Conservation (phyloP, 345 rosid species). For the Eucalyptus sideroxylon region DNA sequence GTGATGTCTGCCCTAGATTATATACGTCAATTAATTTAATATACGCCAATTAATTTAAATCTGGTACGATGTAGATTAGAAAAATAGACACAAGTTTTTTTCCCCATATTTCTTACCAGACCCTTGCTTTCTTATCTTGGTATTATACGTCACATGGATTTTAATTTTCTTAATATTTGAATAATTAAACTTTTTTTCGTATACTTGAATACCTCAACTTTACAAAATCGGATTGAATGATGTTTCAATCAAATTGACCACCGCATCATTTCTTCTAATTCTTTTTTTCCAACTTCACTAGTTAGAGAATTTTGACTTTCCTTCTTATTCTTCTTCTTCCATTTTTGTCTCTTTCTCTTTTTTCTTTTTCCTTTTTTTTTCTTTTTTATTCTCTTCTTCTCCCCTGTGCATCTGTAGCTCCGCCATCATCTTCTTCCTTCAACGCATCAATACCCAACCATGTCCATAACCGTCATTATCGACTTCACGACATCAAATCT, state of each 20-base stretch:
- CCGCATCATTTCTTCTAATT: not conserved
- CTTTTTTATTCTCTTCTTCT: not conserved
- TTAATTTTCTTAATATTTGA: not conserved
- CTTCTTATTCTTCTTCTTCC: not conserved
- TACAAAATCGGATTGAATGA: not conserved
- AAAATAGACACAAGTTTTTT: not conserved
- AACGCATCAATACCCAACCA: not conserved
- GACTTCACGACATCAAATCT: not conserved
- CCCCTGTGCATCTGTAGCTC: fast-evolving
- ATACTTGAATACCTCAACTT: not conserved
- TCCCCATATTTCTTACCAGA: not conserved
- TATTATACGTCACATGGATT: not conserved
- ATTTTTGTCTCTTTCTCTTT: too few species aligned
- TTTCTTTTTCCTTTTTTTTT: fast-evolving
- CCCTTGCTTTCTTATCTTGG: not conserved
- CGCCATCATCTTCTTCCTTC: not conserved
- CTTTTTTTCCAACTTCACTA: not conserved
- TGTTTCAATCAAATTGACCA: not conserved
- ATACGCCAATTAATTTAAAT: not conserved
- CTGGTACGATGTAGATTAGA: not conserved
- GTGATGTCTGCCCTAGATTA: not conserved
- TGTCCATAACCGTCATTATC: not conserved
- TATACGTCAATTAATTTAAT: not conserved
- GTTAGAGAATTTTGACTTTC: not conserved
- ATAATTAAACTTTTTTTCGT: fast-evolving